These are phyloP conservation scores for Chytriomyces hyalinus DNA, from an alignment of 192 early-diverging fungal genomes.

Conservation along the genomic window DNA sequence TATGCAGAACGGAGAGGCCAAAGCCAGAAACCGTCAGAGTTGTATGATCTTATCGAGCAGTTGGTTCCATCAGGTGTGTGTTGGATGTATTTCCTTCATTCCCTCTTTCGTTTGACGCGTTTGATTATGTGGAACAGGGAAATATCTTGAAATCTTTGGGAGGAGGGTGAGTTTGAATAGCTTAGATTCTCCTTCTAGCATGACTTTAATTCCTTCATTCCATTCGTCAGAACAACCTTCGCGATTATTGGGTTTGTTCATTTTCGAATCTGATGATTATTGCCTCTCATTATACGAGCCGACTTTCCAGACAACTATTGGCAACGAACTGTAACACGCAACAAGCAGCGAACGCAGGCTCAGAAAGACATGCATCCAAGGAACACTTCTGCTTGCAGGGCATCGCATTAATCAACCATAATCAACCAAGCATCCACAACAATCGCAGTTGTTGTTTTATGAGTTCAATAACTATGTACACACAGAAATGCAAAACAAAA, in stretches of 20 bases:
- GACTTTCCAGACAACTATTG: conserved; percentile 64
- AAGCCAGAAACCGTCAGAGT: conserved; percentile 94
- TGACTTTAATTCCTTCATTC: background rate
- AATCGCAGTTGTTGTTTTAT: too few species aligned
- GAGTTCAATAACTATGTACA: too few species aligned
- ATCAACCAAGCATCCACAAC: too few species aligned
- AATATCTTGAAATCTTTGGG: conserved; percentile 95
- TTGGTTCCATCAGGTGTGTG: conserved; percentile 80
- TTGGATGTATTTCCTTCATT: background rate
- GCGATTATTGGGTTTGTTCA: conserved; percentile 85
- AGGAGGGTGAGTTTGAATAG: conserved; percentile 51
- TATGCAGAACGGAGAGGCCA: conserved; percentile 93
- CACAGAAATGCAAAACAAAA: too few species aligned
- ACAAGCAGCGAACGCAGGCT: background rate
- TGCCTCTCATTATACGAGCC: background rate
- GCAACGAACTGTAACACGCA: conserved; percentile 81
- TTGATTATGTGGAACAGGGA: conserved; percentile 50
- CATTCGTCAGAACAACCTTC: conserved; percentile 77
- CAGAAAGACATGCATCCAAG: too few species aligned
- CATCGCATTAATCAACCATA: too few species aligned
- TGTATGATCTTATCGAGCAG: conserved; percentile 95
- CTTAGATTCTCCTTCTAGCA: background rate
- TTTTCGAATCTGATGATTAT: background rate
- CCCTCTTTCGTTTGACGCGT: background rate
- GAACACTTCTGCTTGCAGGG: too few species aligned